phyloP scores from a whole-genome alignment of 352 stramenopile species.

The Phytophthora brassicae region DNA sequence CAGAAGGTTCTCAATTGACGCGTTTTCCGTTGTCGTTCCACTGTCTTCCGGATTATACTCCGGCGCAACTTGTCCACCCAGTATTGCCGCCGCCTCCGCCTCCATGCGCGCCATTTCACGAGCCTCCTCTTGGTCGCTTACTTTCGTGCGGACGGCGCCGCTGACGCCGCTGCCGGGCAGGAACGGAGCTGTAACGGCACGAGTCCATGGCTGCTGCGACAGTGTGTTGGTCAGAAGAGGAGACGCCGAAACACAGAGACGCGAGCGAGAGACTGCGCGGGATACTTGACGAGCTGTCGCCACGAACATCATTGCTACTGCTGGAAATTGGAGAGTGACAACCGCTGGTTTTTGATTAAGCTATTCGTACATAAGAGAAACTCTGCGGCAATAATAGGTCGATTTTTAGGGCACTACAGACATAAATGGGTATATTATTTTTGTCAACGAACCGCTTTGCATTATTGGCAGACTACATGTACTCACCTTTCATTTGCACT shows the following conservation, averaged over 20 bases:
- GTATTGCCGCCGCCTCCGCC: constrained; percentile 36
- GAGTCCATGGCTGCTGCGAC: constrained; percentile 3
- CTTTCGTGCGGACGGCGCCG: constrained; percentile 58
- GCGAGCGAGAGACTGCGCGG: not conserved
- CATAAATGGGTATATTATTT: too few species aligned
- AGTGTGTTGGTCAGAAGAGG: constrained; percentile 13
- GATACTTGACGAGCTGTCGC: constrained; percentile 9
- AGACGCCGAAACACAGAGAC: constrained; percentile 4
- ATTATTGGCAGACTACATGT: too few species aligned
- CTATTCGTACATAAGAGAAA: not conserved
- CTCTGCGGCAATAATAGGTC: not conserved
- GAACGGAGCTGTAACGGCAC: constrained; percentile 21
- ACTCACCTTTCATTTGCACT: too few species aligned
- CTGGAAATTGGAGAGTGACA: constrained; percentile 9
- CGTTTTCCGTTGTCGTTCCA: constrained; percentile 34
- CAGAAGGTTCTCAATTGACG: constrained; percentile 52
- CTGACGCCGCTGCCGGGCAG: constrained; percentile 4
- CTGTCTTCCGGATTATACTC: constrained; percentile 60
- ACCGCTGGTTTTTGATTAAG: constrained; percentile 10
- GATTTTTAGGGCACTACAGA: too few species aligned
- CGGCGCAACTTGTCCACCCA: constrained; percentile 42
- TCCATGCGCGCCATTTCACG: constrained; percentile 44
- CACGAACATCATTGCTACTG: constrained; percentile 6
- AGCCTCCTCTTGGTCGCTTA: constrained; percentile 64
- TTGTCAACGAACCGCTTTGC: too few species aligned